Base-by-base conservation (phyloP, 2,329 filamentous ascomycete species). In the Pseudogymnoascus destructans region DNA sequence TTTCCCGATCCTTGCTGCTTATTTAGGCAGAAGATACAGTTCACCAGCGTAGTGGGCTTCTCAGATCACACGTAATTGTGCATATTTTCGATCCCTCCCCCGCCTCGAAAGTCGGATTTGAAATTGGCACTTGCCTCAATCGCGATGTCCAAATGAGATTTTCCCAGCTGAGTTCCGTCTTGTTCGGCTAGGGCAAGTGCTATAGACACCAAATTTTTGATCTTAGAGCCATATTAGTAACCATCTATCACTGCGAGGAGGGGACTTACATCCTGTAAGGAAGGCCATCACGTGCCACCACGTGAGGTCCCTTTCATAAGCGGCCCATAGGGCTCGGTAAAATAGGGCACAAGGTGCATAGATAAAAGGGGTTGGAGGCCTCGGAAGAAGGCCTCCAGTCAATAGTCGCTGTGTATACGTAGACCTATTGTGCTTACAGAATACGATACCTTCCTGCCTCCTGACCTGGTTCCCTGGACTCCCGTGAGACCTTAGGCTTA, bases 71-170 rank as follows among this genome's bases (percentile, higher is more conserved):
- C 36, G 58, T 61, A 63, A 63, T 46, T 36, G 19, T 59, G 57
- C 54, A 63, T 57, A 60, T 58, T 57, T 61, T 61, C 46, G 17
- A 25, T 63, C 32, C 55, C 23, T 30, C 46, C 54, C 25, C 42
- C 27, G 38, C 59, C 57, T 32, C 54, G 58, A 52, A 60, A 57
- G 57, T 63, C 54, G 40, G 52, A 59, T 61, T 62, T 57, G 49
- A 62, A 62, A 49, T 63, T 57, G 32, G 61, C 25, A 25, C 36
- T 42, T 58, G 59, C 57, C 1, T 23, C 27, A 61, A 64, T 61
- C 38, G 58, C 59, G 11, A 61, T 35, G 59, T 62, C 58, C 10
- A 64, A 59, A 62, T 63, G 54, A 61, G 17, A 59, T 52, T 11
- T 57, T 13, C 19, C 35, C 30, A 17, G 32, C 13, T 33, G 17